Conservation (phyloP, 139 green algal species). For the Gonium pectorale region DNA sequence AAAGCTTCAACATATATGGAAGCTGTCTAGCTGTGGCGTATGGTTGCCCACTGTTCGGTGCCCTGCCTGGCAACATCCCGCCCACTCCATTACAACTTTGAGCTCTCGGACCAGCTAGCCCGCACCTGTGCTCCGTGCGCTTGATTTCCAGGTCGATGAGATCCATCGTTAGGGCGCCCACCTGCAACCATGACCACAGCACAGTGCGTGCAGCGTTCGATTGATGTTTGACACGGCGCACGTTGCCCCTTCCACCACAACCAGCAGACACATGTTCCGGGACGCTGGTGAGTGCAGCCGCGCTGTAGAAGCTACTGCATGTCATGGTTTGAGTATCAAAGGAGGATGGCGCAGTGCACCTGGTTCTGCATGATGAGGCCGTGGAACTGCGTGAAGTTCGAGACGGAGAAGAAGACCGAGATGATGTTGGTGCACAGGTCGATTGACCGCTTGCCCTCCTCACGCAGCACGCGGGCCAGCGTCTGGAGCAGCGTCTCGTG, state of each 20-base stretch:
- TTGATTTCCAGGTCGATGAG: slow-evolving; percentile 87
- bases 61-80: neutral
- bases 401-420: slow-evolving; percentile 82
- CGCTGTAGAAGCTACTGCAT: too few species aligned
- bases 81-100: neutral
- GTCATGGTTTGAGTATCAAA: too few species aligned
- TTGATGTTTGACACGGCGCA: too few species aligned
- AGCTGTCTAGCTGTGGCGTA: too few species aligned
- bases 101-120: neutral
- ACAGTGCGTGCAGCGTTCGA: too few species aligned
- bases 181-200: slow-evolving; percentile 42
- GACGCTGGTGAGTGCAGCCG: too few species aligned
- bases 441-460: slow-evolving; percentile 83
- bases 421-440: slow-evolving; percentile 84
- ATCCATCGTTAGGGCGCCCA: slow-evolving; percentile 85
- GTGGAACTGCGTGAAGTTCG: slow-evolving; percentile 84
- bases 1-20: too few species aligned
- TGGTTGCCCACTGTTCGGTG: too few species aligned
- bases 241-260: too few species aligned
- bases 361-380: slow-evolving; percentile 77
- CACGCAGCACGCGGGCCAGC: slow-evolving; percentile 80
- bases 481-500: slow-evolving; percentile 82
- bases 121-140: slow-evolving; percentile 68
- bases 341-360: slow-evolving; percentile 49
- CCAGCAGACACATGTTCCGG: too few species aligned